phyloP scores from a whole-genome alignment of 306 rosid genomes.

The Luffa acutangula region DNA sequence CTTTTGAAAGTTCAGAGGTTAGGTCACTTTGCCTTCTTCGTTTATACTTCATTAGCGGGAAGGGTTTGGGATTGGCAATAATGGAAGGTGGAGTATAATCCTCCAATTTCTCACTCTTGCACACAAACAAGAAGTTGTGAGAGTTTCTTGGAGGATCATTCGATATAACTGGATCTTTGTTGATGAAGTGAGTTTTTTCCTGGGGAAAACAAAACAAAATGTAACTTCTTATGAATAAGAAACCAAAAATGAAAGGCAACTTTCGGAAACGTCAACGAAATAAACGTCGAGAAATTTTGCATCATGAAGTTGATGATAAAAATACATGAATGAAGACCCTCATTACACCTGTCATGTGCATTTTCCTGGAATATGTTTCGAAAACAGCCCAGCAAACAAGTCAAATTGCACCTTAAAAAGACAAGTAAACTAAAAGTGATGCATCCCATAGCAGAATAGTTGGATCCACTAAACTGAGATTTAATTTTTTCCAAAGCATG shows the following conservation, averaged over 20 bases:
- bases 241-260: background rate
- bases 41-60: constrained; percentile 53
- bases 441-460: background rate
- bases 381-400: background rate
- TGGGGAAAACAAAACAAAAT: constrained; percentile 20
- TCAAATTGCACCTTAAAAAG: background rate
- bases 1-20: constrained; percentile 41
- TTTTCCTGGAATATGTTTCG: background rate
- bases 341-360: background rate
- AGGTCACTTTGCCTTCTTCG: constrained; percentile 49
- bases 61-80: constrained; percentile 44
- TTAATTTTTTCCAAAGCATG: background rate
- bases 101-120: constrained; percentile 71
- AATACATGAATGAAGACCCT: background rate
- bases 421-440: background rate
- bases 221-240: background rate
- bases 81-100: constrained; percentile 34
- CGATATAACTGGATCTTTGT: constrained; percentile 35
- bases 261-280: background rate
- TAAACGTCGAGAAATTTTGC: background rate
- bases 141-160: constrained; percentile 54
- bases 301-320: background rate
- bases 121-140: constrained; percentile 35
- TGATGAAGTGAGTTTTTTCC: constrained; percentile 45
- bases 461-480: background rate